phyloP scores from a whole-genome alignment of 495 filamentous ascomycete genomes.

The Terfezia boudieri region DNA sequence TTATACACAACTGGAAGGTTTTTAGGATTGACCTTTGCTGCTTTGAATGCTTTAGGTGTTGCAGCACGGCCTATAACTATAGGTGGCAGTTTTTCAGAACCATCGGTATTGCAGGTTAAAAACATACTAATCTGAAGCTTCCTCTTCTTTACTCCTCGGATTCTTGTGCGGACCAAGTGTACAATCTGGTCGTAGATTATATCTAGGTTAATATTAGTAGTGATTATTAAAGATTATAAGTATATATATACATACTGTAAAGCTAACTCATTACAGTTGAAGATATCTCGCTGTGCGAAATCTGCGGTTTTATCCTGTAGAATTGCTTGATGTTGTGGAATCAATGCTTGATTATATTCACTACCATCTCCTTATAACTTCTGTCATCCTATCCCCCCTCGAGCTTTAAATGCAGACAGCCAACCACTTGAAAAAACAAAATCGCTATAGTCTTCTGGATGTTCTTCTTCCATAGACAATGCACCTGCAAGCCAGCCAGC shows the following conservation, averaged over 20 bases:
- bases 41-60: no score
- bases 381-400: neutral
- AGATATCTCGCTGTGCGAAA: no score
- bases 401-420: neutral
- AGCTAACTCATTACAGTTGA: neutral
- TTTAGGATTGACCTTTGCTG: no score
- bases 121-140: neutral
- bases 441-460: no score
- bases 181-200: neutral
- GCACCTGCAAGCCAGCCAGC: no score
- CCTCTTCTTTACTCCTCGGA: neutral
- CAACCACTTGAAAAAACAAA: neutral
- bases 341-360: no score
- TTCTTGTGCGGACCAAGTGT: neutral
- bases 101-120: neutral
- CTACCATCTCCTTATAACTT: neutral
- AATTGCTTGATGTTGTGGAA: no score
- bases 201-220: neutral
- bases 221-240: no score
- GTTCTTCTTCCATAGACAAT: no score
- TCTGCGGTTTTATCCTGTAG: no score
- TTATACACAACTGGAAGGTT: no score
- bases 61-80: neutral
- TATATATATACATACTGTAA: no score
- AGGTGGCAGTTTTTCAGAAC: neutral